Conservation (phyloP, 1,284 basidiomycete genomes). For the Cystobasidium sp. region DNA sequence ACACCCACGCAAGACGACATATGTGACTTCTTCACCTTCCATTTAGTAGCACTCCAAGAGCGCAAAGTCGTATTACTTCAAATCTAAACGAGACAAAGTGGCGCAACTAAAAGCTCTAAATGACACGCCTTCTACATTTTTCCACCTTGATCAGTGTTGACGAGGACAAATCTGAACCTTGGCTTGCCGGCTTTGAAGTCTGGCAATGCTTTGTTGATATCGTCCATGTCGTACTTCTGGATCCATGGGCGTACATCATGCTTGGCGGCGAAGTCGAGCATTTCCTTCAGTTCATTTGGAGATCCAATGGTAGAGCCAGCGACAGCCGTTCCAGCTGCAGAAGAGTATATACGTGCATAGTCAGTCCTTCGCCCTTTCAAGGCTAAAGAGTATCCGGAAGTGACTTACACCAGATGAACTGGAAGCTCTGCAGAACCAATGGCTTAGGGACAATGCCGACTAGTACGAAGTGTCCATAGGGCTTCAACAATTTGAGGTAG, state of each 20-base stretch:
- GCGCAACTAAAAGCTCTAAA: not conserved
- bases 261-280: constrained; percentile 57
- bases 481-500: constrained; percentile 58
- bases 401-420: constrained; percentile 42
- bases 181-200: constrained; percentile 60
- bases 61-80: too few species aligned
- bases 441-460: constrained; percentile 56
- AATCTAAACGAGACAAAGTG: too few species aligned
- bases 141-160: constrained; percentile 57
- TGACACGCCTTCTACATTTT: constrained; percentile 48
- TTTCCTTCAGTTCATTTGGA: constrained; percentile 49
- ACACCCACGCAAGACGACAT: too few species aligned
- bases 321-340: not conserved
- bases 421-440: constrained; percentile 52
- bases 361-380: not conserved
- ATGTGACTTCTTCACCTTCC: too few species aligned
- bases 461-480: constrained; percentile 57
- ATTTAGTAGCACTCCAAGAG: too few species aligned
- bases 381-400: constrained; percentile 45
- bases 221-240: constrained; percentile 59
- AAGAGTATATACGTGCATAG: not conserved
- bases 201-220: constrained; percentile 60
- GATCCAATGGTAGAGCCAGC: constrained; percentile 50
- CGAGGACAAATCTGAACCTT: constrained; percentile 60
- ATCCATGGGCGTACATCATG: constrained; percentile 57